phyloP scores from a whole-genome alignment of 306 rosid species.

The Herpetospermum pedunculosum region DNA sequence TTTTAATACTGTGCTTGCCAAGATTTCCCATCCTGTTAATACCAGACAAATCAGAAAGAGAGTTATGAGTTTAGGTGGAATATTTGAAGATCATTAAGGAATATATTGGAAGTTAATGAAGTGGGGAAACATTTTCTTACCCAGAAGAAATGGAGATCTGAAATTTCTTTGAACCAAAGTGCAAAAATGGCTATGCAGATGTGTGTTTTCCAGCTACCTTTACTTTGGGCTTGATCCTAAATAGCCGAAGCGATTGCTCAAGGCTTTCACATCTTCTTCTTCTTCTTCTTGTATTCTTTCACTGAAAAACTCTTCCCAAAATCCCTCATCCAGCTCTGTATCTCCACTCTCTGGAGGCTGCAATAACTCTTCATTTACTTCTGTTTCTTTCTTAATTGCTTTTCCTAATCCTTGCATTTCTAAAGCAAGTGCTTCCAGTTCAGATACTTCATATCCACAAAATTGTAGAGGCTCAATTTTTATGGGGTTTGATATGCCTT shows the following conservation, averaged over 20 bases:
- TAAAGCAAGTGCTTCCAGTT: slow-evolving; percentile 7
- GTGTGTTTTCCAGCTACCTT: slow-evolving; percentile 9
- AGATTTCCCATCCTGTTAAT: slow-evolving; percentile 8
- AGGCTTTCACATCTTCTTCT: not conserved
- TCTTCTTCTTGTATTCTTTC: slow-evolving; percentile 7
- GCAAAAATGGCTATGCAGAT: not conserved
- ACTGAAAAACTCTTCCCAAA: slow-evolving; percentile 10
- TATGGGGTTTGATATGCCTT: not conserved
- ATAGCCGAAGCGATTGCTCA: slow-evolving; percentile 1
- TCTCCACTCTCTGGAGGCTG: not conserved
- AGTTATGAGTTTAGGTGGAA: not conserved
- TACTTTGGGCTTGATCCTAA: slow-evolving; percentile 11
- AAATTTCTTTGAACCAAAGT: not conserved
- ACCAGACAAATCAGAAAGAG: not conserved
- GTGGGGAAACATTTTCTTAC: not conserved
- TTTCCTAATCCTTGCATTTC: slow-evolving; percentile 4
- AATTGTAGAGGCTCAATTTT: slow-evolving; percentile 1
- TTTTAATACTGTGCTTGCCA: slow-evolving; percentile 10
- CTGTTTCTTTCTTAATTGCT: not conserved
- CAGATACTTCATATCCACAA: slow-evolving; percentile 1
- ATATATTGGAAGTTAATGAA: too few species aligned
- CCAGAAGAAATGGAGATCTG: slow-evolving; percentile 7
- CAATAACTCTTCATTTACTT: not conserved
- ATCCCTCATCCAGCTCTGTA: slow-evolving; percentile 7
- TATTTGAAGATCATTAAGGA: not conserved